These are phyloP conservation scores for Brettanomyces nanus DNA, from an alignment of 805 yeast species.

Conservation along the genomic window DNA sequence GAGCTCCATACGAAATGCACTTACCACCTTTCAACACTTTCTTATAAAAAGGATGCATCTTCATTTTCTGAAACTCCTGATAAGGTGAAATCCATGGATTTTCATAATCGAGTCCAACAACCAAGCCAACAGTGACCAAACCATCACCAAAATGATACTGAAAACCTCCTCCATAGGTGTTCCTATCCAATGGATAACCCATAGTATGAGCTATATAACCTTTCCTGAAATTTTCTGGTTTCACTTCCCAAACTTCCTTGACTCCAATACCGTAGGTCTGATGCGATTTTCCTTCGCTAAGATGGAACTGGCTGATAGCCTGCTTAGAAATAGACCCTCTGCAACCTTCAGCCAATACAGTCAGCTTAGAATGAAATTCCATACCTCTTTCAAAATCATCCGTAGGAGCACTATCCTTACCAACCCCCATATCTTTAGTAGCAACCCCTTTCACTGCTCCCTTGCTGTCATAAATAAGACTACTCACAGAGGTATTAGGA, in stretches of 20 bases:
- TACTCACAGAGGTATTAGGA: constrained; percentile 83
- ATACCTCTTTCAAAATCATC: constrained; percentile 89
- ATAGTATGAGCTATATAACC: constrained; percentile 82
- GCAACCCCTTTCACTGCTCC: constrained; percentile 80
- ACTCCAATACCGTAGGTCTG: constrained; percentile 96
- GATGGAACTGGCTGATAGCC: constrained; percentile 56
- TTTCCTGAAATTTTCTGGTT: constrained; percentile 66
- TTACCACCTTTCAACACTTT: constrained; percentile 77
- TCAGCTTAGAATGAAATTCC: constrained; percentile 89
- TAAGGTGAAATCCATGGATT: constrained; percentile 96
- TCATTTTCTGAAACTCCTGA: constrained; percentile 92
- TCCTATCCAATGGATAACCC: constrained; percentile 75
- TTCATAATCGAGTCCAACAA: constrained; percentile 85
- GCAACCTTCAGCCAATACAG: constrained; percentile 96
- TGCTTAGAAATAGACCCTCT: constrained; percentile 88
- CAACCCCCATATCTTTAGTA: constrained; percentile 86
- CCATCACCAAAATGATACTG: constrained; percentile 96
- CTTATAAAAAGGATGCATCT: constrained; percentile 79
- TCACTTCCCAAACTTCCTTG: constrained; percentile 95
- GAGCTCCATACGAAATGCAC: constrained; percentile 89
- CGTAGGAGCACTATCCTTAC: constrained; percentile 67
- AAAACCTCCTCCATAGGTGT: constrained; percentile 93
- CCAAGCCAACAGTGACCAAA: constrained; percentile 86
- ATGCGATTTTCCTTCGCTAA: constrained; percentile 55
- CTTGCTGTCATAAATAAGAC: constrained; percentile 56